phyloP scores from a whole-genome alignment of 1,139 yeast species.

The Yamadazyma sp. region DNA sequence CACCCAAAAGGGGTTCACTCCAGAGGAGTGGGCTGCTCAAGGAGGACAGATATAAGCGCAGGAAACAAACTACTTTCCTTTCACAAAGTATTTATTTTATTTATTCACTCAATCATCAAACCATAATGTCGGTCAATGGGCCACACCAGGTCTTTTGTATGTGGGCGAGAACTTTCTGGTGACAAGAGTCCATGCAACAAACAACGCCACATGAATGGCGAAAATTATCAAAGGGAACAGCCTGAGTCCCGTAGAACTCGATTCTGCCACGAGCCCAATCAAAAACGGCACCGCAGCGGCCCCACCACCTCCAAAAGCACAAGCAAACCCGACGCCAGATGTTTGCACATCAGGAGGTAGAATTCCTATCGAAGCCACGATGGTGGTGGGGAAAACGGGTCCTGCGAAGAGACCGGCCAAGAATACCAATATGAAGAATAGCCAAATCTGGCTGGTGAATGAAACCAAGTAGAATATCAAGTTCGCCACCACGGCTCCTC shows the following conservation, averaged over 20 bases:
- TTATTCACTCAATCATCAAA: no score
- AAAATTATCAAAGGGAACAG: conserved; percentile 35
- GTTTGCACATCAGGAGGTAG: conserved; percentile 65
- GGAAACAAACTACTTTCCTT: no score
- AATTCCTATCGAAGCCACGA: conserved; percentile 61
- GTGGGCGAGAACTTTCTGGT: conserved; percentile 17
- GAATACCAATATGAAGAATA: conserved; percentile 44
- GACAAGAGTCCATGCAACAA: conserved; percentile 29
- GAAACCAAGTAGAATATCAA: conserved; percentile 22
- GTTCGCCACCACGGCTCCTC: conserved; percentile 30
- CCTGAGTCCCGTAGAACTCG: conserved; percentile 33
- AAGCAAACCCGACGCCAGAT: conserved; percentile 70
- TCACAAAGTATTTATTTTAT: conserved; percentile 1
- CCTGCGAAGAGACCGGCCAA: conserved; percentile 70
- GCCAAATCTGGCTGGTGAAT: conserved; percentile 21
- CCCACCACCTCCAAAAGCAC: conserved; percentile 76
- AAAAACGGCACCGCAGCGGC: conserved; percentile 70
- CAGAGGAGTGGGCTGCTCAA: conserved; percentile 64
- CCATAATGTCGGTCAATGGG: neutral
- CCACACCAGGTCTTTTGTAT: conserved; percentile 14
- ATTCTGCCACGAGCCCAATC: conserved; percentile 51
- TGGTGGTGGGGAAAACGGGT: conserved; percentile 78
- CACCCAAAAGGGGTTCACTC: conserved; percentile 82
- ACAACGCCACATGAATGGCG: conserved; percentile 25
- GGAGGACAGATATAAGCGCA: conserved; percentile 23